Base-by-base conservation (phyloP, 2,329 filamentous ascomycete species). In the Metarhizium rileyi region DNA sequence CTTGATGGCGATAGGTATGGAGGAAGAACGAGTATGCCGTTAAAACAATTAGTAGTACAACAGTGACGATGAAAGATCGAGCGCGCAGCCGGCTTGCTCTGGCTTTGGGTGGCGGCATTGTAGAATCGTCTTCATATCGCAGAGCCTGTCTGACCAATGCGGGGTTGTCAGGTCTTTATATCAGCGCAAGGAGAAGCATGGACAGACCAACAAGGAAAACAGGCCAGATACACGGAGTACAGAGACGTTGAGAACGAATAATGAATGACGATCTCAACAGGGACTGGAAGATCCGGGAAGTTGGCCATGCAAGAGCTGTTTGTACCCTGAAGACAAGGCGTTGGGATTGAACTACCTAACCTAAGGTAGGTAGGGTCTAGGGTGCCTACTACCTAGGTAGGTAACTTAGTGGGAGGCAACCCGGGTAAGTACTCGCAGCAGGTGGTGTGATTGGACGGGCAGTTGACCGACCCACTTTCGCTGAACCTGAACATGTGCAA, bases 41-140 rank as follows among this genome's bases (percentile, higher is more conserved):
- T 47, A 78, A 61, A 6, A 76, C 47, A 28, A 68, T 68, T 46
- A 80, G 57, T 50, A 78, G 57, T 30, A 75, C 59, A 28, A 74
- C 59, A 10, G 73, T 74, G 5, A 68, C 62, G 54, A 73, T 73
- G 50, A 79, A 75, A 6, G 76, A 76, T 51, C 75, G 70, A 45
- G 68, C 64, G 61, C 67, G 69, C 59, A 71, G 61, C 49, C 66
- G 66, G 52, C 61, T 57, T 53, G 67, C 66, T 56, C 65, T 63
- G 45, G 55, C 26, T 44, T 38, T 52, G 47, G 38, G 16, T 46
- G 51, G 35, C 30, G 26, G 48, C 54, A 56, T 57, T 22, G 45
- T 56, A 30, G 41, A 55, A 48, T 49, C 46, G 53, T 51, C 52
- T 41, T 54, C 53, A 55, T 50, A 38, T 48, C 48, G 54, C 49